Conservation (phyloP, 345 rosid species). For the Nasturtium officinale region DNA sequence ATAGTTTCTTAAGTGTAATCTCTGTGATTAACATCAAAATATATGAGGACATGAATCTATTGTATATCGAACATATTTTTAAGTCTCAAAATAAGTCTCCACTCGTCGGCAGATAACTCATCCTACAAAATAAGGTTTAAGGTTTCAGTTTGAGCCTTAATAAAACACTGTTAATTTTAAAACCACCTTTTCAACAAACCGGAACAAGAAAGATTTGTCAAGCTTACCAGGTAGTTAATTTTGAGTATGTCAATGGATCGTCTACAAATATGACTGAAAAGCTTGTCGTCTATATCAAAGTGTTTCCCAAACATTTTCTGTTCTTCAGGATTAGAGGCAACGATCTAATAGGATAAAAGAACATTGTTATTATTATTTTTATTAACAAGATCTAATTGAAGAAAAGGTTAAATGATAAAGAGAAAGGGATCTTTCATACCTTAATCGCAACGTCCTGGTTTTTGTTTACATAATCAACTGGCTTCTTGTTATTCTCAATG, state of each 20-base stretch:
- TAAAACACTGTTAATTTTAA: not conserved
- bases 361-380: not conserved
- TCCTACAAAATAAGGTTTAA: not conserved
- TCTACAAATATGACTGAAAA: constrained; percentile 81
- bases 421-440: constrained; percentile 48
- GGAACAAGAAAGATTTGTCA: not conserved
- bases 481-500: constrained; percentile 69
- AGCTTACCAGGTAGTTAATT: constrained; percentile 71
- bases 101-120: not conserved
- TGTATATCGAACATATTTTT: not conserved
- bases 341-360: constrained; percentile 50
- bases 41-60: too few relatives aligned
- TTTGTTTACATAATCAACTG: constrained; percentile 77
- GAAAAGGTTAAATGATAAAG: not conserved
- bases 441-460: constrained; percentile 76
- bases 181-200: not conserved
- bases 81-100: not conserved
- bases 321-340: constrained; percentile 69
- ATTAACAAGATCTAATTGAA: not conserved
- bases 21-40: too few relatives aligned
- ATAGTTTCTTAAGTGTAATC: too few relatives aligned
- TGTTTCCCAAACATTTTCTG: constrained; percentile 89
- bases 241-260: constrained; percentile 73
- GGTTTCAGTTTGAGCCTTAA: not conserved
- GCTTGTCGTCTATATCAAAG: constrained; percentile 77